Percentiles rank a stretch among this genome's conserved stretches.
Evolutionary conservation across 108 stramenopile species (phyloP).

Genomic region (Epipyxis sp.): DNA sequence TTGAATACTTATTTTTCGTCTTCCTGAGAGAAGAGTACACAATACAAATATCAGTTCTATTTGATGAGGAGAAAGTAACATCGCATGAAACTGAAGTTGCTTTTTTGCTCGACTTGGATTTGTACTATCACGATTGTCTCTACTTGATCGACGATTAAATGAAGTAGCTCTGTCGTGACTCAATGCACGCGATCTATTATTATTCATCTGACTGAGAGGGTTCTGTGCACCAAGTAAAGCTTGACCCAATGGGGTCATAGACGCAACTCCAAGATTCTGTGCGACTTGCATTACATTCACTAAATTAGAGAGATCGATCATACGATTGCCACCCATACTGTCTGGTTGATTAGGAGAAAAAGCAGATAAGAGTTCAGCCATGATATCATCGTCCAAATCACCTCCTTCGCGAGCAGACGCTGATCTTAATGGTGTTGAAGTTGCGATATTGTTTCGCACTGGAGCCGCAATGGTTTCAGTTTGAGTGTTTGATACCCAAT

Average conservation of each 20-base stretch:
- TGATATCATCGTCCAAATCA: background rate
- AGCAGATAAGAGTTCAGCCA: background rate
- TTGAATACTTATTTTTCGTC: conserved; percentile 70
- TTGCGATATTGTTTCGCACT: no score
- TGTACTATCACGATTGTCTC: background rate
- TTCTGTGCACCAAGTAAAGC: background rate
- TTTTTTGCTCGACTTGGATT: conserved; percentile 41
- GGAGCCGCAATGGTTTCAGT: no score
- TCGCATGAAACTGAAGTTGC: conserved; percentile 64
- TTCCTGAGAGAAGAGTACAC: conserved; percentile 71
- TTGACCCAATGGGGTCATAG: background rate
- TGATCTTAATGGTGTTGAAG: background rate
- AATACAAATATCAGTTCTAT: conserved; percentile 78
- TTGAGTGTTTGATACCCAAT: no score
- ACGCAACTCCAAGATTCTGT: background rate
- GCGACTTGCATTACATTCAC: background rate
- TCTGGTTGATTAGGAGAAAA: background rate
- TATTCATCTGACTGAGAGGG: background rate
- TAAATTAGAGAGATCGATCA: background rate
- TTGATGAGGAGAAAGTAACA: conserved; percentile 64
- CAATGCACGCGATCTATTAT: background rate
- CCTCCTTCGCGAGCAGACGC: background rate
- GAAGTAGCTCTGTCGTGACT: background rate
- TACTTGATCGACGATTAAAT: no score
- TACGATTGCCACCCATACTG: background rate